phyloP scores from a whole-genome alignment of 345 rosid species.

The Barbarea vulgaris region DNA sequence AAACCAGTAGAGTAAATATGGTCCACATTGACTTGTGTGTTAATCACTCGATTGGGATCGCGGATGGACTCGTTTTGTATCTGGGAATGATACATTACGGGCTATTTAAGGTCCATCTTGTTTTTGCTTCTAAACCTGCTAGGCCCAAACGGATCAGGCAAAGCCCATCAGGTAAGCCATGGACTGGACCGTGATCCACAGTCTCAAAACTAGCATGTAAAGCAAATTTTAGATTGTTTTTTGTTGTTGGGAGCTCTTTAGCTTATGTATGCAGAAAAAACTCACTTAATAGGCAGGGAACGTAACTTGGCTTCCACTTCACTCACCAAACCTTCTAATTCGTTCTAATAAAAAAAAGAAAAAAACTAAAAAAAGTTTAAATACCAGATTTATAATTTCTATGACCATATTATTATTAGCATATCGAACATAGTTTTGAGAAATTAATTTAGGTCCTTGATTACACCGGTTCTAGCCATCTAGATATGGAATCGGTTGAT shows the following conservation, averaged over 20 bases:
- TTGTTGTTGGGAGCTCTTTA: neutral
- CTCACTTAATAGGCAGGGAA: conserved; percentile 2
- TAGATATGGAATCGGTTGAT: neutral
- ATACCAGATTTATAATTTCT: neutral
- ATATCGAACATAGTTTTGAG: neutral
- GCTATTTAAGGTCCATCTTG: neutral
- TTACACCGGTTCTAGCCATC: neutral
- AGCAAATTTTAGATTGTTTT: neutral
- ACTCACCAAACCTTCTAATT: conserved; percentile 5
- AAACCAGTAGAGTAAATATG: too few species aligned
- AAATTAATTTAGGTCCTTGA: neutral
- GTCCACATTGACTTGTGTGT: too few species aligned
- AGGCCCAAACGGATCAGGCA: neutral
- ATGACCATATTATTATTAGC: neutral
- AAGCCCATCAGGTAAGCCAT: neutral
- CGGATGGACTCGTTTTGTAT: neutral
- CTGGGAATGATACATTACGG: neutral
- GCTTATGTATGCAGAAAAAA: conserved; percentile 8
- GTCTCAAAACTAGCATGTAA: neutral
- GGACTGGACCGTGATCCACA: neutral
- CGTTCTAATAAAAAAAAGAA: neutral
- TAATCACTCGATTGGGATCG: neutral
- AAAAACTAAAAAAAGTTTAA: neutral
- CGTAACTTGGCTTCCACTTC: conserved; percentile 25
- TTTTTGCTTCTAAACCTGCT: neutral